These are phyloP conservation scores for Komagataella phaffii DNA, from an alignment of 805 yeast species.

Conservation along the genomic window DNA sequence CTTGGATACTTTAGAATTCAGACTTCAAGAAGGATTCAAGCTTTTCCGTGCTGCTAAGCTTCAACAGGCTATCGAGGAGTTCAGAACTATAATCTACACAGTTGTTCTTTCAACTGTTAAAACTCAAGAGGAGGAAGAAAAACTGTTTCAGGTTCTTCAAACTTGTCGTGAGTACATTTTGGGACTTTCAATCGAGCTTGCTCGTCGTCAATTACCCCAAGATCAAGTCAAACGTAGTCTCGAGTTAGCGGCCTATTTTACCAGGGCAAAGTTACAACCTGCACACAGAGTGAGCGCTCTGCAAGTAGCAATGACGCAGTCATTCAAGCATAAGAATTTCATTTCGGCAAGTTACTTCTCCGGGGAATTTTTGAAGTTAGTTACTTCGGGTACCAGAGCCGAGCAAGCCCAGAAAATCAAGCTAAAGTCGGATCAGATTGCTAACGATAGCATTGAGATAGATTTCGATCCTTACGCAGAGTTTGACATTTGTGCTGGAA, in stretches of 20 bases:
- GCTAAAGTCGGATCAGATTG: conserved; percentile 63
- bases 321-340: conserved; percentile 79
- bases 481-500: conserved; percentile 79
- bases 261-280: conserved; percentile 68
- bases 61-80: conserved; percentile 64
- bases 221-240: conserved; percentile 71
- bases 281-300: conserved; percentile 80
- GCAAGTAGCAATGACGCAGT: conserved; percentile 90
- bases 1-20: conserved; percentile 45
- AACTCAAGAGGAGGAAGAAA: conserved; percentile 61
- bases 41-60: conserved; percentile 75
- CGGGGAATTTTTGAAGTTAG: conserved; percentile 59
- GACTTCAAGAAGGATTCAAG: conserved; percentile 63
- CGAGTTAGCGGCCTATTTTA: conserved; percentile 93
- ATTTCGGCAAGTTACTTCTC: conserved; percentile 88
- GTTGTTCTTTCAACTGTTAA: conserved; percentile 60
- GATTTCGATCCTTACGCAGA: conserved; percentile 90
- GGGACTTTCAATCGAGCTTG: conserved; percentile 83
- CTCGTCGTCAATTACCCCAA: conserved; percentile 69
- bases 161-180: conserved; percentile 83
- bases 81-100: conserved; percentile 71
- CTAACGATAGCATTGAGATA: conserved; percentile 78
- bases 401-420: conserved; percentile 82
- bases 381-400: conserved; percentile 64
- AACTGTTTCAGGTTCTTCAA: conserved; percentile 55